Evolutionary conservation across 2,329 filamentous ascomycete genomes (phyloP), one percentile per base, ranked within the genome.

Genomic region (Pseudogymnoascus sp.): DNA sequence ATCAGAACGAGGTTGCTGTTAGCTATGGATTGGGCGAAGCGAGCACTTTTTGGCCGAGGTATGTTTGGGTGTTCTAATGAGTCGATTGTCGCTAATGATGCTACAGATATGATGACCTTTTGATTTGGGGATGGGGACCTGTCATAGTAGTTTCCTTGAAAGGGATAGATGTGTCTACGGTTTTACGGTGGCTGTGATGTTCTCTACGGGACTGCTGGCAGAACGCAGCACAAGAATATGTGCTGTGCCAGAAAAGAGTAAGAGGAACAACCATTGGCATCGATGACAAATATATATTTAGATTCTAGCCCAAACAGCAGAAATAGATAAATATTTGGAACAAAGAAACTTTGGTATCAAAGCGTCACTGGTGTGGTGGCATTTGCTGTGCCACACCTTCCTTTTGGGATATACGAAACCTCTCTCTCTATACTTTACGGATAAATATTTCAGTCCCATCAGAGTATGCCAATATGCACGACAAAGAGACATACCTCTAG

Each of bases 11-110:
- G 93, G 66, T 84, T 91, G 67, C 77, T 99, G 71, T 80, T 99
- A 76, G 92, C 92, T 16, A 97, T 99, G 94, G 94, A 99, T 75
- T 99, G 94, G 94, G 87, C 86, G n/a, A 99, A 97, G 84, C 83
- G 95, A 73, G 90, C 91, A 11, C 76, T 99, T 21, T 99, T 99
- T 78, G 94, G 94, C 69, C 84, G 94, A 87, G 94, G 93, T 97
- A 56, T 56, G 50, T 33, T 56, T 21, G 11, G 10, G 1, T 10
- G 10, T 33, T 33, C n/a, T 21, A 18, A 35, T 56, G 10, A 21
- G 16, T 21, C 14, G 4, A 56, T 56, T 56, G 50, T 33, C 4
- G 50, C 50, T 56, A 33, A 56, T 5, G 8, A 56, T 56, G 10
- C 28, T 33, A 3, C 4, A 56, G 50, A 56, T 56, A 56, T 56